A percentile compares a stretch with the other conserved stretches of the same genome.
Conservation (phyloP, 352 stramenopile genomes). For the Globisporangium abappressorium region DNA sequence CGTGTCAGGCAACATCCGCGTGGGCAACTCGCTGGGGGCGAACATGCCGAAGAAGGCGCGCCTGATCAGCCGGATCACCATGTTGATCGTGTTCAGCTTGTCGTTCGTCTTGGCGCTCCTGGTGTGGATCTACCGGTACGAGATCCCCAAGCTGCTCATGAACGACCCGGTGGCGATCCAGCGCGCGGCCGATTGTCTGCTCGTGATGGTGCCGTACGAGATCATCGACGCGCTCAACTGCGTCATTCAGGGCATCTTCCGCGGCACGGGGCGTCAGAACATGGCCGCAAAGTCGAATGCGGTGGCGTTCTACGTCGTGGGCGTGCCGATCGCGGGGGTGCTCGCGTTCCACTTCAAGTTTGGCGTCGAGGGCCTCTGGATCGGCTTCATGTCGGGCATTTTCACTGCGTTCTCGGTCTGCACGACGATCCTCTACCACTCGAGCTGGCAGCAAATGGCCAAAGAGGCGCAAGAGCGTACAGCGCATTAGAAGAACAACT, state of each 20-base stretch:
- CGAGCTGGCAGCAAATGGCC: conserved; percentile 23
- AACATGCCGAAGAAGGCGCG: conserved; percentile 51
- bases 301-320: conserved; percentile 71
- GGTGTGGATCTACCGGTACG: conserved; percentile 36
- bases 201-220: conserved; percentile 61
- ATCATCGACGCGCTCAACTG: conserved; percentile 71
- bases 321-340: conserved; percentile 60
- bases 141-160: conserved; percentile 43
- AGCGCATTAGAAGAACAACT: conserved; percentile 10
- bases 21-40: conserved; percentile 72
- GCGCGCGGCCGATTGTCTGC: conserved; percentile 38
- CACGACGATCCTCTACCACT: conserved; percentile 19
- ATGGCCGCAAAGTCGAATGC: conserved; percentile 65
- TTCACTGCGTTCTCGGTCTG: conserved; percentile 18
- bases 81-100: conserved; percentile 30
- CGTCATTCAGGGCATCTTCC: conserved; percentile 69
- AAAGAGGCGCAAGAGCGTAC: conserved; percentile 22
- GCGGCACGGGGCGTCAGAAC: conserved; percentile 61
- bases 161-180: conserved; percentile 36
- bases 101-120: conserved; percentile 30
- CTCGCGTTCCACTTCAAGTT: conserved; percentile 44
- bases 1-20: conserved; percentile 62
- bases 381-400: conserved; percentile 66
- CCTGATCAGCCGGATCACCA: conserved; percentile 40
- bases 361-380: conserved; percentile 71